Base-by-base conservation (phyloP, 2,329 filamentous ascomycete species). In the Fusarium sublunatum region DNA sequence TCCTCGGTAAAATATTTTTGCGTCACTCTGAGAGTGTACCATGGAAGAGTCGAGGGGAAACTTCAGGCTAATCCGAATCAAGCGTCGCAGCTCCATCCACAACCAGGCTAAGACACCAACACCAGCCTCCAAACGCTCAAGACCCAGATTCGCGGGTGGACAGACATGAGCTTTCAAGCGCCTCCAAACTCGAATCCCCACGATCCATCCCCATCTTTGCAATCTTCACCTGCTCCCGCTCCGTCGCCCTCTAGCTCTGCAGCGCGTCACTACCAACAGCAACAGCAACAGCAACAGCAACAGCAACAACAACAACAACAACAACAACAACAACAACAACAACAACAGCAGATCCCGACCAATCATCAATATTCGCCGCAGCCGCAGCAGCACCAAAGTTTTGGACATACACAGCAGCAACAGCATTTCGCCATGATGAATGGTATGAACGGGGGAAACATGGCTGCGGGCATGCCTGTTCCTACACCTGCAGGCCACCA, bases 401-500 rank as follows among this genome's bases (percentile, higher is more conserved):
- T 51, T 45, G 68, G 61, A 50, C 69, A 70, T 43, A 47, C 52
- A 15, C 64, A 63, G 24, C 68, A 69, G 34, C 71, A 66, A 26
- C 66, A 68, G 40, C 53, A 56, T 40, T 58, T 69, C 67, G 42
- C 62, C 41, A 69, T 69, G 65, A 83, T 83, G 80, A 83, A 83
- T 72, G 81, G 81, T 59, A 78, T 82, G 70, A 83, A 82, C 65
- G 81, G 81, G 68, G 76, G 73, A 64, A 79, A 78, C 67, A 77
- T 82, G 76, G 75, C 78, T 26, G 76, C 76, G 29, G 80, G 79
- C 58, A 81, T 82, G 54, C 79, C 81, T 43, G 79, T 82, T 40
- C 86, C 87, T 12, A 87, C 85, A 13, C 87, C 87, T n/a, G 87
- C 87, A 15, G 87, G 86, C 43, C 87, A 90, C 72, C 86, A 89